phyloP scores from a whole-genome alignment of 2,329 filamentous ascomycete species.

The Fusarium burgessii region DNA sequence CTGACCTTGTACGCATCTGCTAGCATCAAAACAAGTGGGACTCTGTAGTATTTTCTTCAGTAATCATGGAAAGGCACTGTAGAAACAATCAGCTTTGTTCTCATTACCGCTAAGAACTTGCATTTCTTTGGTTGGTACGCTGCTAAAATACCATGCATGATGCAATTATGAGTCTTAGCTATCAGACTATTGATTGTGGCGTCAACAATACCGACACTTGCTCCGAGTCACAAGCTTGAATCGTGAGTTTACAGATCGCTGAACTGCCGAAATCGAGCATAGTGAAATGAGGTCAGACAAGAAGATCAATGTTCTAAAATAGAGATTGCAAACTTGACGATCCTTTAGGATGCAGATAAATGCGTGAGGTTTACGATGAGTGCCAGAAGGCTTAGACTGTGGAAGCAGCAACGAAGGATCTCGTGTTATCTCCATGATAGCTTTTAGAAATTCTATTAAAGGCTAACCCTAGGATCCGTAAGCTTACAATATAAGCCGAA shows the following conservation, averaged over 20 bases:
- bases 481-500: not conserved
- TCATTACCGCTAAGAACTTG: not conserved
- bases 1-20: not conserved
- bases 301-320: not conserved
- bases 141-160: not conserved
- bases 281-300: not conserved
- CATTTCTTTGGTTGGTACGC: not conserved
- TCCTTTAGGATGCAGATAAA: not conserved
- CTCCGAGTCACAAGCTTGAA: too few relatives aligned
- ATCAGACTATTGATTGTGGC: not conserved
- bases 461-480: accelerated
- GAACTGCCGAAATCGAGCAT: not conserved
- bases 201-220: not conserved
- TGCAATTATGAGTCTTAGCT: not conserved
- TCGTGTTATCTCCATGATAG: not conserved
- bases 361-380: not conserved
- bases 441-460: accelerated
- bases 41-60: too few relatives aligned
- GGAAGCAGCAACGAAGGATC: not conserved
- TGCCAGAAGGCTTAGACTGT: not conserved
- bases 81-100: not conserved
- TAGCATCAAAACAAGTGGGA: not conserved
- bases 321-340: not conserved
- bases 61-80: not conserved
- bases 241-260: too few relatives aligned